phyloP scores from a whole-genome alignment of 805 yeast genomes.

The Barnettozyma sucrosica region DNA sequence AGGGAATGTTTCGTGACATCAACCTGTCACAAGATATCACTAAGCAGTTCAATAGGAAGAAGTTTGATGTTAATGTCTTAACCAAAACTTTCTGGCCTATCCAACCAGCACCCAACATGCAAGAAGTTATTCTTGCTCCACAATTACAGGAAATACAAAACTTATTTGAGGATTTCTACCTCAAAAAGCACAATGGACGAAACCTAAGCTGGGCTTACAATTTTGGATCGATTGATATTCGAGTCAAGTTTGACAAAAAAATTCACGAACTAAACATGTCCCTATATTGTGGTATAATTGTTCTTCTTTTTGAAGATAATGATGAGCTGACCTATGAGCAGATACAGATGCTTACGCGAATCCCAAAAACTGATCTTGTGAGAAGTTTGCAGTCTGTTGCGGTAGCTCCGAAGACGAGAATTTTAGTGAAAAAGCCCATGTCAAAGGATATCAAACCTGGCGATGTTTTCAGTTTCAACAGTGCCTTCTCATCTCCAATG shows the following conservation, averaged over 20 bases:
- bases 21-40: slow-evolving; percentile 47
- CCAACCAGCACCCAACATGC: slow-evolving; percentile 28
- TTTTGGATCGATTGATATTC: slow-evolving; percentile 76
- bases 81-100: slow-evolving; percentile 70
- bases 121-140: slow-evolving; percentile 38
- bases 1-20: slow-evolving; percentile 84
- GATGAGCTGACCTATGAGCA: slow-evolving; percentile 50
- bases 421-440: slow-evolving; percentile 72
- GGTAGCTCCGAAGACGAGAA: slow-evolving; percentile 72
- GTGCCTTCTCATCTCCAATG: slow-evolving; percentile 60
- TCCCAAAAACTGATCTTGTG: slow-evolving; percentile 67
- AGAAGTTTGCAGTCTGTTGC: slow-evolving; percentile 81
- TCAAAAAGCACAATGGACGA: slow-evolving; percentile 49
- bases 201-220: slow-evolving; percentile 73
- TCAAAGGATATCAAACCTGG: slow-evolving; percentile 57
- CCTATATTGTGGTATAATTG: slow-evolving; percentile 70
- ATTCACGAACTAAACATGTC: slow-evolving; percentile 79
- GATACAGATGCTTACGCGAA: slow-evolving; percentile 57
- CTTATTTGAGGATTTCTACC: slow-evolving; percentile 48
- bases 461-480: slow-evolving; percentile 66
- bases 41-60: slow-evolving; percentile 34
- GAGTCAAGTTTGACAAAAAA: slow-evolving; percentile 59
- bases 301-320: slow-evolving; percentile 64
- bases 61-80: slow-evolving; percentile 45
- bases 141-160: slow-evolving; percentile 36